These are phyloP conservation scores for Wickerhamomyces alni DNA, from an alignment of 805 yeast species.

Conservation along the genomic window DNA sequence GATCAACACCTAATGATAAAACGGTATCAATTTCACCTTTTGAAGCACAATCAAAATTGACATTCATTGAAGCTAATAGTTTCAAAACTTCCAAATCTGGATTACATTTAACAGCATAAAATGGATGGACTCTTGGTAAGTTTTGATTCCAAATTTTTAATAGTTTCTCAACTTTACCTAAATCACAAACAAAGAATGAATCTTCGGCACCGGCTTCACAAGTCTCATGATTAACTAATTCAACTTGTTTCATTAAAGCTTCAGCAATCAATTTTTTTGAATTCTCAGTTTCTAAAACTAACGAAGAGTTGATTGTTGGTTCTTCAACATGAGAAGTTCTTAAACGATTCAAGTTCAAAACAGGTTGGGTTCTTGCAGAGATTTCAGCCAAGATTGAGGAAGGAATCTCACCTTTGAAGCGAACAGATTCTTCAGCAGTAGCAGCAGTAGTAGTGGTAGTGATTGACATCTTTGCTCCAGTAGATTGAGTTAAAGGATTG, in stretches of 20 bases:
- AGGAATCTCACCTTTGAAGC: background rate
- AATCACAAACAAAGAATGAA: slow-evolving; percentile 83
- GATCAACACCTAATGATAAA: slow-evolving; percentile 53
- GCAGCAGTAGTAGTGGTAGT: slow-evolving; percentile 8
- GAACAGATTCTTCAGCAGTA: background rate
- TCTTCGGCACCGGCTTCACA: slow-evolving; percentile 77
- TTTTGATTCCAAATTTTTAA: slow-evolving; percentile 53
- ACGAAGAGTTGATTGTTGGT: background rate
- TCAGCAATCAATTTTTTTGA: slow-evolving; percentile 30
- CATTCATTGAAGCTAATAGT: slow-evolving; percentile 54
- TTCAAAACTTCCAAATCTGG: slow-evolving; percentile 57
- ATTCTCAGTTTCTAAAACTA: slow-evolving; percentile 23
- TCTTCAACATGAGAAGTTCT: background rate
- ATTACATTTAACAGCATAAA: slow-evolving; percentile 93
- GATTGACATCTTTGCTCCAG: slow-evolving; percentile 14
- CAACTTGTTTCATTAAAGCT: slow-evolving; percentile 35
- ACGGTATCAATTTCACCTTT: slow-evolving; percentile 71
- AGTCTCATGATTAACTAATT: slow-evolving; percentile 43
- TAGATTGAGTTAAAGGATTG: background rate
- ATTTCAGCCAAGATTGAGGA: background rate
- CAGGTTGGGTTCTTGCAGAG: background rate
- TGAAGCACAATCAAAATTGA: slow-evolving; percentile 92
- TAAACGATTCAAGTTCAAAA: background rate
- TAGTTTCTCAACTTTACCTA: slow-evolving; percentile 63
- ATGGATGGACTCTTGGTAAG: slow-evolving; percentile 78